These are phyloP conservation scores for Perkinsus olseni DNA, from an alignment of 169 alveolate species.

Conservation along the genomic window DNA sequence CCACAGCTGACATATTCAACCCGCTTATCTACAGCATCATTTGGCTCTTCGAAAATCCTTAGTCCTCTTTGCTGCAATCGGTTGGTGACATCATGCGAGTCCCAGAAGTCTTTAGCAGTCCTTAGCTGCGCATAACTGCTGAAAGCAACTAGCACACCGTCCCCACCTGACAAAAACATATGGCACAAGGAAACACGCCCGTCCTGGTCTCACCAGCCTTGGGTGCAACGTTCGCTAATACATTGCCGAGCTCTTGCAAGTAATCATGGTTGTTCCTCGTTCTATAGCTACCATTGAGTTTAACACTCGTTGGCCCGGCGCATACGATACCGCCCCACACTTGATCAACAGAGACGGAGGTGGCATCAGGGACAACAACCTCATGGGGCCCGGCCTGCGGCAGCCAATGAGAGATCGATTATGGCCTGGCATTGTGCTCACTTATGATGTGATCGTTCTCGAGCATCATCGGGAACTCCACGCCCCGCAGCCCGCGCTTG, in stretches of 20 bases:
- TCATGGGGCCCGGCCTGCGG: background rate
- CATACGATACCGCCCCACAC: background rate
- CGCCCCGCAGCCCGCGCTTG: conserved; percentile 70
- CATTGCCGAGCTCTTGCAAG: conserved; percentile 6
- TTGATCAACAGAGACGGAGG: background rate
- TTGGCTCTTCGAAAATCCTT: background rate
- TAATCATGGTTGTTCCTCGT: background rate
- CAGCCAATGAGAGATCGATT: conserved; percentile 28
- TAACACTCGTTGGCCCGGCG: background rate
- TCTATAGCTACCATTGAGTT: background rate
- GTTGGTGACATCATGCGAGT: background rate
- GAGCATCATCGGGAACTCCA: conserved; percentile 67
- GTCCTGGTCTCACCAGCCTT: background rate
- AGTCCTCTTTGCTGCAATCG: background rate
- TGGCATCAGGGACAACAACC: background rate
- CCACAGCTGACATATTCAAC: background rate
- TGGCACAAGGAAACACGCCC: background rate
- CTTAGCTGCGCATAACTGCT: conserved; percentile 1
- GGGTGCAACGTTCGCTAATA: conserved; percentile 6
- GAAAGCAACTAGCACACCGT: conserved; percentile 7
- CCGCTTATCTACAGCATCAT: background rate
- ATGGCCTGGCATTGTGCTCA: conserved; percentile 42
- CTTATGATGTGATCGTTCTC: conserved; percentile 85
- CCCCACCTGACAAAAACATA: background rate
- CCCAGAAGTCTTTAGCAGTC: background rate